A percentile compares a stretch with the other conserved stretches of the same genome.
Evolutionary conservation across 257 asterid species (phyloP).

Genomic region (Ophiorrhiza pumila): DNA sequence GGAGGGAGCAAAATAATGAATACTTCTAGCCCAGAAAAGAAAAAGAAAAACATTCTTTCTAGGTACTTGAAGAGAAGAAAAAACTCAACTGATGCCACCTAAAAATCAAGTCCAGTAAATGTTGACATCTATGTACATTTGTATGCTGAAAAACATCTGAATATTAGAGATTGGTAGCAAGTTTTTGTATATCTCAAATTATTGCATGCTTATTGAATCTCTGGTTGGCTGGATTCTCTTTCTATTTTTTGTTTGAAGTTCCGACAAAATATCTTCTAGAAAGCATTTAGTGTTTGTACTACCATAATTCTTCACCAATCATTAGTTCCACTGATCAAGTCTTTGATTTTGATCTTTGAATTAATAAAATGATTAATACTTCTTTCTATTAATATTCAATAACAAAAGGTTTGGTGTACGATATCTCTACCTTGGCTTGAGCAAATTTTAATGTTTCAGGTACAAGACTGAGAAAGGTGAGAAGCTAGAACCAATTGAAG

Average conservation of each 20-base stretch:
- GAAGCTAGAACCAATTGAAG: slow-evolving; percentile 98
- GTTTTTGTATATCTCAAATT: neutral
- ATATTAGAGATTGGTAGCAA: neutral
- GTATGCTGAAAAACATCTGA: neutral
- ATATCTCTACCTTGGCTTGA: neutral
- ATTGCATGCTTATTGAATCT: neutral
- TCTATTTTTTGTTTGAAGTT: neutral
- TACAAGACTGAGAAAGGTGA: slow-evolving; percentile 68
- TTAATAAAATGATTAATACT: neutral
- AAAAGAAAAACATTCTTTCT: neutral
- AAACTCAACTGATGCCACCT: neutral
- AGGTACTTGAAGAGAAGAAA: neutral
- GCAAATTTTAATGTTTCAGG: slow-evolving; percentile 36
- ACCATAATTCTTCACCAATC: neutral
- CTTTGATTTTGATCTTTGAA: slow-evolving; percentile 7
- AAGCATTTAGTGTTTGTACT: neutral
- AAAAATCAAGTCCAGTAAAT: neutral
- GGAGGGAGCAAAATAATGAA: neutral
- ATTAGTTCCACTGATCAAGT: neutral
- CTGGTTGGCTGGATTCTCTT: neutral
- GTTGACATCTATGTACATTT: neutral
- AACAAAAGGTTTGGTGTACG: neutral
- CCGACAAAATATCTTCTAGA: neutral
- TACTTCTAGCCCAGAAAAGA: neutral
- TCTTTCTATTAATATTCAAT: neutral